phyloP scores from a whole-genome alignment of 176 grass and related monocot species.

The Themeda triandra region DNA sequence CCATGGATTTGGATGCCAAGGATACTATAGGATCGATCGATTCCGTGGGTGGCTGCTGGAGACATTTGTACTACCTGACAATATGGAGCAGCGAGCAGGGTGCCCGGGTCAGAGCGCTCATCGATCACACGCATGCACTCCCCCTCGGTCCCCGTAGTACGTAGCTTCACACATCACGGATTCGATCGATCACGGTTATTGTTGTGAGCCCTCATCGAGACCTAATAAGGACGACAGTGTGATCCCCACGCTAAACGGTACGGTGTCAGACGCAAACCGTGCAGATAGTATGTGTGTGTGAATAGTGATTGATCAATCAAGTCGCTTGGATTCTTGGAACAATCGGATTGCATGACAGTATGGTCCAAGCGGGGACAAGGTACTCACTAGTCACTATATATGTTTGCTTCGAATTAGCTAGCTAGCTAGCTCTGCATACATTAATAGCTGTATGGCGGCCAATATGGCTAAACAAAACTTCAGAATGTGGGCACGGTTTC shows the following conservation, averaged over 20 bases:
- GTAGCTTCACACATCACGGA: neutral
- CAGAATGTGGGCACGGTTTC: neutral
- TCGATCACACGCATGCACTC: neutral
- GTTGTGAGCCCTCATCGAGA: neutral
- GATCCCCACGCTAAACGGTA: constrained; percentile 3
- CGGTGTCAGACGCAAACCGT: neutral
- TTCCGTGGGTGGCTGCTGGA: neutral
- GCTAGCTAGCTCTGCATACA: neutral
- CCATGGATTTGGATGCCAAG: constrained; percentile 34
- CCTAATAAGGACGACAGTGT: neutral
- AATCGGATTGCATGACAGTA: neutral
- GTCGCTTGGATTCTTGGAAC: constrained; percentile 14
- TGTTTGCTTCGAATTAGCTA: neutral
- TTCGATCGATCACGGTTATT: neutral
- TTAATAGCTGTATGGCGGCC: neutral
- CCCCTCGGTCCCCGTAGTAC: neutral
- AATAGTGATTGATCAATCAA: constrained; percentile 9
- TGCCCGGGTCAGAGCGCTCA: neutral
- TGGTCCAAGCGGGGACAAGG: neutral
- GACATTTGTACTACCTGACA: neutral
- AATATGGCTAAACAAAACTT: neutral
- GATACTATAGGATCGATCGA: neutral
- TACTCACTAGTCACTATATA: neutral
- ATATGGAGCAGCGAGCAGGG: neutral
- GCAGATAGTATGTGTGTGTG: neutral